Base-by-base conservation (phyloP, 495 filamentous ascomycete species). In the Aspergillus saccharolyticus region DNA sequence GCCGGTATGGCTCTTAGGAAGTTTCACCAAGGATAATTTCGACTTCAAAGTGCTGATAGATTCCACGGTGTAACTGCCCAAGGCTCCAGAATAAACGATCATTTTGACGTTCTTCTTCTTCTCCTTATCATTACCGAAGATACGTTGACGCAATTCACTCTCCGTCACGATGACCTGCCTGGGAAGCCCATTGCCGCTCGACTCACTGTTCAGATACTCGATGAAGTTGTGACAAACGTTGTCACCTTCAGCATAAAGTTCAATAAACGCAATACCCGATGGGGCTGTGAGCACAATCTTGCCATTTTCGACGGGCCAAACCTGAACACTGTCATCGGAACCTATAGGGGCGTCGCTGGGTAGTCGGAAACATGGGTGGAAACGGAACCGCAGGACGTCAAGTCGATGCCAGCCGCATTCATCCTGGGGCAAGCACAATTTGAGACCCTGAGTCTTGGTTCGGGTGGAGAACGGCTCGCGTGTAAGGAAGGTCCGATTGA, bases 361-460 rank as follows among this genome's bases (percentile, higher is more conserved):
- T 44, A 94, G 79, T 17, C 84, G 78, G 73, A 98, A 97, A 71
- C 90, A 93, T 0, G 94, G 93, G 64, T 98, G 94, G 56, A 84
- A 89, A 33, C 90, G 86, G 72, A 97, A 94, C 24, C 90, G 87
- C 42, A 98, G 76, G 44, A 84, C 83, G 71, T 97, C 94, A 3
- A 97, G 78, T 24, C 90, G 81, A 66, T 97, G 91, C 92, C 92
- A 97, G 25, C 74, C 71, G 67, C 90, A 95, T 71, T 96, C 90
- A 62, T 95, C 89, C 24, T 85, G 81, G 15, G 82, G 82, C 49
- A 85, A 65, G 53, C 89, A 86, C 0, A 88, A 74, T 12, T 89
- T 88, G 50, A 82, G 70, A 3, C 91, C 90, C 52, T 88, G 89
- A 20, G 86, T 83, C 66, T 89, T 89, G 3, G 89, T 96, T 24